Conservation (phyloP, 306 rosid genomes). For the Inga laurina region DNA sequence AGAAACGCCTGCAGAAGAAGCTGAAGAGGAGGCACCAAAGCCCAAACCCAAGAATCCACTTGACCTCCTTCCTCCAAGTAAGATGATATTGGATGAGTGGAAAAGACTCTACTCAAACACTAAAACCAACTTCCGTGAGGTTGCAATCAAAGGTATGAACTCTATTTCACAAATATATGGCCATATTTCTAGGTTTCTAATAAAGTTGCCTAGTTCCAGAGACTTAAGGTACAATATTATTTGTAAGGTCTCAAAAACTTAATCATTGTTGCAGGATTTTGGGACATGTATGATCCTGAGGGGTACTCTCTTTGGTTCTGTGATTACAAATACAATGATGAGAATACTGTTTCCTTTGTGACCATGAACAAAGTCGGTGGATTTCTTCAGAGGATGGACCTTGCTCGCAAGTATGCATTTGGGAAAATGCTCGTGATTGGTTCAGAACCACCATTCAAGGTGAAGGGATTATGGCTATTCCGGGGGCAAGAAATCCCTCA, state of each 20-base stretch:
- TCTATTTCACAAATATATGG: not conserved
- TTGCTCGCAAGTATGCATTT: conserved; percentile 85
- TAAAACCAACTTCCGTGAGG: conserved; percentile 91
- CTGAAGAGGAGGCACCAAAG: conserved; percentile 83
- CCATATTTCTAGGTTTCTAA: not conserved
- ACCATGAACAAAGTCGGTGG: conserved; percentile 86
- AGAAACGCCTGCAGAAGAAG: conserved; percentile 50
- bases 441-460: conserved; percentile 73
- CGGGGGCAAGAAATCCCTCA: conserved; percentile 80
- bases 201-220: not conserved
- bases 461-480: conserved; percentile 95
- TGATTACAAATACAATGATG: conserved; percentile 87
- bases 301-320: conserved; percentile 95
- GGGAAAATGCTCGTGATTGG: conserved; percentile 92
- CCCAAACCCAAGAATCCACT: conserved; percentile 89
- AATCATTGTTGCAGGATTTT: conserved; percentile 60
- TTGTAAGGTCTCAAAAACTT: not conserved
- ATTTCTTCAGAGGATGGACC: conserved; percentile 88
- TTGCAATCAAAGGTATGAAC: conserved; percentile 78
- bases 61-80: conserved; percentile 88
- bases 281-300: conserved; percentile 97
- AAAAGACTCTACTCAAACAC: conserved; percentile 92
- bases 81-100: conserved; percentile 93
- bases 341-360: conserved; percentile 82
- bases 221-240: not conserved